phyloP scores from a whole-genome alignment of 139 green algal species.

The Ettlia oleoabundans region DNA sequence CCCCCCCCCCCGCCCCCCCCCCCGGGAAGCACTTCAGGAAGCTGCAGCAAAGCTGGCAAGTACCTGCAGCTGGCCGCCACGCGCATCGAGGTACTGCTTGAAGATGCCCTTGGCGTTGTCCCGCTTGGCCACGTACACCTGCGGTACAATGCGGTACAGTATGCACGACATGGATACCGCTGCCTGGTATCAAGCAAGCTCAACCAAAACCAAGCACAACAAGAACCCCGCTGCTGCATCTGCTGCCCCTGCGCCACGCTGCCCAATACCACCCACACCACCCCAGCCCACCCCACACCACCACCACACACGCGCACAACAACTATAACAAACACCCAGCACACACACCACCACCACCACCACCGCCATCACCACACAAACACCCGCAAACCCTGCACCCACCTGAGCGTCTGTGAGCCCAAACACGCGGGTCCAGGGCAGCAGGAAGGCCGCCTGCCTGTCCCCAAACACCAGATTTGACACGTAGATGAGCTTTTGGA shows the following conservation, averaged over 20 bases:
- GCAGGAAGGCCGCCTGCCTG: constrained; percentile 87
- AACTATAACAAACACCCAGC: background rate
- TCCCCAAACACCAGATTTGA: constrained; percentile 87
- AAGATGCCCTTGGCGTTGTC: constrained; percentile 88
- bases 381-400: no score
- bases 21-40: background rate
- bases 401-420: constrained; percentile 84
- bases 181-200: no score
- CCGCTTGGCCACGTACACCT: constrained; percentile 81
- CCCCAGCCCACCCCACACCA: background rate
- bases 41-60: background rate
- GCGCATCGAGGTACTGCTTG: constrained; percentile 51
- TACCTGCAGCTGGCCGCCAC: constrained; percentile 56
- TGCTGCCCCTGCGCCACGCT: no score
- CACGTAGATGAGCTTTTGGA: constrained; percentile 98
- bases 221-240: no score
- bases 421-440: constrained; percentile 95
- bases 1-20: no score
- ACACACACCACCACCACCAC: background rate
- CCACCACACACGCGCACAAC: background rate
- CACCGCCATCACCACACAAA: background rate
- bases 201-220: no score
- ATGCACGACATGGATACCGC: background rate
- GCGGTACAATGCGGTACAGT: background rate
- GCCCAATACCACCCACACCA: no score